phyloP scores from a whole-genome alignment of 345 rosid species.

The Nasturtium officinale region DNA sequence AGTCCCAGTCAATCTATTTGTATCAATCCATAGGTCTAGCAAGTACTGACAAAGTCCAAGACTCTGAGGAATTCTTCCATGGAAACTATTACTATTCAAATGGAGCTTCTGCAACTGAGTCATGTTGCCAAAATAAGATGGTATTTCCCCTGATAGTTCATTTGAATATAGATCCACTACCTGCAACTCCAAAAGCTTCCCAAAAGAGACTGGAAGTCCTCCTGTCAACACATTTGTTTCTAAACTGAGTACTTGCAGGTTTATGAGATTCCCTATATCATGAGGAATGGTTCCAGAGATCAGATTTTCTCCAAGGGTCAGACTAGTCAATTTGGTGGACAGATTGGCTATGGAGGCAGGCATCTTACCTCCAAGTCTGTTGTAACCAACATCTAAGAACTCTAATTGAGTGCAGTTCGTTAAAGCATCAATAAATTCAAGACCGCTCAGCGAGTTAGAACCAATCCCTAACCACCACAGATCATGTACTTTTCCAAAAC shows the following conservation, averaged over 20 bases:
- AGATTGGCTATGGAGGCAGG: constrained; percentile 39
- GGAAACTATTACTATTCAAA: constrained; percentile 35
- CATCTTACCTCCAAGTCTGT: constrained; percentile 33
- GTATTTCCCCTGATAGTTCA: constrained; percentile 45
- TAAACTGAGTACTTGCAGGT: constrained; percentile 34
- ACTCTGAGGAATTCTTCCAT: constrained; percentile 50
- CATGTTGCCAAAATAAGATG: constrained; percentile 49
- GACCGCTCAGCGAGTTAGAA: constrained; percentile 13
- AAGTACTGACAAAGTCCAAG: constrained; percentile 41
- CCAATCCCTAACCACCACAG: constrained; percentile 25
- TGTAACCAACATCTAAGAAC: constrained; percentile 31
- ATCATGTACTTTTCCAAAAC: constrained; percentile 26
- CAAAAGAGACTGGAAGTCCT: constrained; percentile 33
- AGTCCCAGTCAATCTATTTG: constrained; percentile 33
- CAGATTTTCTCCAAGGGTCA: constrained; percentile 23
- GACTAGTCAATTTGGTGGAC: constrained; percentile 30
- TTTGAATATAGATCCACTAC: constrained; percentile 34
- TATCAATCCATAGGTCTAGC: constrained; percentile 38
- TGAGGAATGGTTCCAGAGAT: constrained; percentile 37
- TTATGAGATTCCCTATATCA: constrained; percentile 27
- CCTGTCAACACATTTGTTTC: constrained; percentile 31
- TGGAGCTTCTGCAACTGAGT: constrained; percentile 41
- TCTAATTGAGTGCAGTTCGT: constrained; percentile 31
- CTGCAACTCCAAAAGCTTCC: constrained; percentile 22
- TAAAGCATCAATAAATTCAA: constrained; percentile 31